Base-by-base conservation (phyloP, 23 red algal species). In the Agarophyton chilense region DNA sequence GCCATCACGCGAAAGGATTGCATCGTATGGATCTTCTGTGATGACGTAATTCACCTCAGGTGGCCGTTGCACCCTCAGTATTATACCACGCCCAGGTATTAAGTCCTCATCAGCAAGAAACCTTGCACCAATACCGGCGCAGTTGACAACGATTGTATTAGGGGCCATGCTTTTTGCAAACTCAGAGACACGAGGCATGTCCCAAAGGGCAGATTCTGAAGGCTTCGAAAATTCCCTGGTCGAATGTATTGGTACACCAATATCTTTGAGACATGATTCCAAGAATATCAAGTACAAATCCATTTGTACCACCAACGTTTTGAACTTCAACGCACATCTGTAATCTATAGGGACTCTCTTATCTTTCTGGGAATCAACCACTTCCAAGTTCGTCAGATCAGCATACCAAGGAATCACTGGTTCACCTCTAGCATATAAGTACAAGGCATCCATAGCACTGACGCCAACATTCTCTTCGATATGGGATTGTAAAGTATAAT, bases 121-220 rank as follows among this genome's bases (percentile, higher is more conserved):
- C 32, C 63, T 82, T 46, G 92, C 76, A 12, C 92, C 82, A 25
- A 94, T 77, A 28, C 92, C 92, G n/a, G 83, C 60, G 45, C 92
- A 94, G 63, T 94, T 94, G 35, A 94, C 83, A 36, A 94, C 28
- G 19, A 94, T 72, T 34, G 82, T 36, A 33, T 75, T 51, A 17
- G 55, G 36, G 8, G 47, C 55, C 19, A 68, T 87, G 0, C 25
- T 45, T 56, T 33, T 87, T 55, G 66, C 82, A 87, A 73, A 87
- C 47, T 75, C 18, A 47, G 52, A 38, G 3, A 75, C 82, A 16
- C 46, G 55, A 19, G 19, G 31, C 67, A 54, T 54, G 40, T 87
- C 82, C 82, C 82, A 87, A 6, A 80, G 29, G 4, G 51, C 5
- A 58, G 50, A 52, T 47, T 74, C 29, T 26, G 39, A 74, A 17